A percentile compares a stretch with the other conserved stretches of the same genome.
Conservation (phyloP, 139 green algal genomes). For the Chlamydomonas sp. region DNA sequence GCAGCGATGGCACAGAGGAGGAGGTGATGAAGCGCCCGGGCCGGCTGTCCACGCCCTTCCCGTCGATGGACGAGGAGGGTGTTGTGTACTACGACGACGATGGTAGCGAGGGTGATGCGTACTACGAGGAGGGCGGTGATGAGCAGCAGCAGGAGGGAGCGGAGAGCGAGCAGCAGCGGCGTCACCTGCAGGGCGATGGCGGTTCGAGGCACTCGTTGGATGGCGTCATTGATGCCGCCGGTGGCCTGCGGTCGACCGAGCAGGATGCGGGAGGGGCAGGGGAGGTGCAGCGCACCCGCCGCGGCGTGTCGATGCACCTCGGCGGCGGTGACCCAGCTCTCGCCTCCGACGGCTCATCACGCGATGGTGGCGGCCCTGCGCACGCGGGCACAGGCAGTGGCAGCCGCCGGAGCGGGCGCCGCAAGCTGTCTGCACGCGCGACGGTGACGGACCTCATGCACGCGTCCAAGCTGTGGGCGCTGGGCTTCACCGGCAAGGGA, state of each 20-base stretch:
- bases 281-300: background rate
- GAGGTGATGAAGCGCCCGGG: slow-evolving; percentile 29
- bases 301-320: too few relatives aligned
- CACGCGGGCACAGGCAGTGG: too few relatives aligned
- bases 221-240: background rate
- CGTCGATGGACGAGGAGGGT: slow-evolving; percentile 18
- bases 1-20: slow-evolving; percentile 12
- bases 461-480: slow-evolving; percentile 69
- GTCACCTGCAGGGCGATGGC: background rate
- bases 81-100: background rate
- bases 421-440: background rate
- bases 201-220: background rate
- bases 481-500: slow-evolving; percentile 68
- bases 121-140: slow-evolving; percentile 7
- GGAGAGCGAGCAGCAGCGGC: slow-evolving; percentile 9
- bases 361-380: too few relatives aligned
- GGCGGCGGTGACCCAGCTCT: too few relatives aligned
- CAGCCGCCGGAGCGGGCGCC: too few relatives aligned
- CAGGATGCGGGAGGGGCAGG: too few relatives aligned
- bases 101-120: background rate
- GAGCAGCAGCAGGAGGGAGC: background rate
- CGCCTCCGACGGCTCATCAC: too few relatives aligned
- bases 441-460: slow-evolving; percentile 23
- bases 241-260: too few relatives aligned
- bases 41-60: slow-evolving; percentile 34